These are phyloP conservation scores for Nigrospora oryzae DNA, from an alignment of 2,329 filamentous ascomycete species.

Conservation along the genomic window DNA sequence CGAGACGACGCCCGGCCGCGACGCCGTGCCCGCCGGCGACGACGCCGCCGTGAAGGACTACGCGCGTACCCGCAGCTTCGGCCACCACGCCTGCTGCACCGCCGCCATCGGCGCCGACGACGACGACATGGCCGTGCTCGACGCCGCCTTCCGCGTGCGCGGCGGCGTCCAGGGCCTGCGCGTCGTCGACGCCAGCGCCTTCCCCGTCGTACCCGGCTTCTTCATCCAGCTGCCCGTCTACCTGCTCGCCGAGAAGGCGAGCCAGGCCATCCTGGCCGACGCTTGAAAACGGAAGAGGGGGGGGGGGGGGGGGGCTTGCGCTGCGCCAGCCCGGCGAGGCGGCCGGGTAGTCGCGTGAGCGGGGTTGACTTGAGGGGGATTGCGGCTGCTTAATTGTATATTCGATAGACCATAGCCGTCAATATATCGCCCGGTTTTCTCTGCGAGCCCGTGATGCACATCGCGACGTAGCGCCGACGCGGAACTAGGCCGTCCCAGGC, in stretches of 20 bases:
- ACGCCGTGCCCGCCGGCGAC: background rate
- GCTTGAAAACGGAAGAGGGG: too few species aligned
- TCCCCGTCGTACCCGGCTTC: conserved; percentile 5
- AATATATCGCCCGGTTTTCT: too few species aligned
- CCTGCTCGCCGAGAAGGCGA: conserved; percentile 4
- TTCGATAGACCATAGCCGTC: too few species aligned
- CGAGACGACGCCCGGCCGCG: conserved; percentile 5
- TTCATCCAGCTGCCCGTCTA: conserved; percentile 4
- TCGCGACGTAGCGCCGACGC: too few species aligned
- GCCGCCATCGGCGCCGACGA: conserved; percentile 3
- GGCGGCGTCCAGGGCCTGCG: conserved; percentile 2
- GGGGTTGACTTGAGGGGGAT: too few species aligned
- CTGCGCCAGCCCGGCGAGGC: too few species aligned
- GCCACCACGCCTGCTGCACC: conserved; percentile 5
- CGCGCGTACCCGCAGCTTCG: conserved; percentile 3
- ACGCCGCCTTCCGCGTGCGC: conserved; percentile 2
- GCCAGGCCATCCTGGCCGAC: conserved; percentile 1
- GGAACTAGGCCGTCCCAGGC: too few species aligned
- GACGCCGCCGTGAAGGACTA: conserved; percentile 2
- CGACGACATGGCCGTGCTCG: conserved; percentile 2
- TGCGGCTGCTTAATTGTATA: too few species aligned
- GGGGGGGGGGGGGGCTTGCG: too few species aligned
- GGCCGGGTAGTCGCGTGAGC: too few species aligned
- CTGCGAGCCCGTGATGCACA: too few species aligned
- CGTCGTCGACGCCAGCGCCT: conserved; percentile 5